These are phyloP conservation scores for Verbena officinalis DNA, from an alignment of 257 asterid genomes.

Conservation along the genomic window DNA sequence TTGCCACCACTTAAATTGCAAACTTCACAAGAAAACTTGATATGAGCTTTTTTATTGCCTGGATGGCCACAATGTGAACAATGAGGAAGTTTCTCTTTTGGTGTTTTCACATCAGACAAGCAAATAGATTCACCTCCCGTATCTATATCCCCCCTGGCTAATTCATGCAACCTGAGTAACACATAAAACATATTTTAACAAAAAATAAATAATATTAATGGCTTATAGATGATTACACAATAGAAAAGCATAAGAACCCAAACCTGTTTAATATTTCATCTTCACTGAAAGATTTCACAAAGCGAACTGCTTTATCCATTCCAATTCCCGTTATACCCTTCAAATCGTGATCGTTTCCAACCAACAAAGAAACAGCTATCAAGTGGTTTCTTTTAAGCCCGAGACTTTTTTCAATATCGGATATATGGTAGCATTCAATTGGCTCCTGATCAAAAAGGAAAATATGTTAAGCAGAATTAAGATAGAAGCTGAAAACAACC, in stretches of 20 bases:
- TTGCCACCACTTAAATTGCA: slow-evolving; percentile 58
- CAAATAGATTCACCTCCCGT: slow-evolving; percentile 34
- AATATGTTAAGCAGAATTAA: too few species aligned
- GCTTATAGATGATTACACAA: slow-evolving; percentile 10
- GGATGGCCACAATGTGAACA: slow-evolving; percentile 97
- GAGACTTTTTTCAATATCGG: slow-evolving; percentile 84
- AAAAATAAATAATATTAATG: neutral
- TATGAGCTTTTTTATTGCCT: slow-evolving; percentile 82
- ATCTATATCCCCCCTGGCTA: slow-evolving; percentile 52
- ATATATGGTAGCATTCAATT: slow-evolving; percentile 76
- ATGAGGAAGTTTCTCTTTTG: slow-evolving; percentile 61
- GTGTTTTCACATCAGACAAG: slow-evolving; percentile 43
- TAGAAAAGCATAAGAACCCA: slow-evolving; percentile 8
- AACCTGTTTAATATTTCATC: slow-evolving; percentile 75
- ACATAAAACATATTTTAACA: slow-evolving; percentile 8
- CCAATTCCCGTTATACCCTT: slow-evolving; percentile 85
- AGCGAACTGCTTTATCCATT: slow-evolving; percentile 78
- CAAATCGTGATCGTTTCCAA: slow-evolving; percentile 87
- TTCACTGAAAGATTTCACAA: slow-evolving; percentile 72
- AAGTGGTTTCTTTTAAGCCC: slow-evolving; percentile 81
- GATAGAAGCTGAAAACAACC: too few species aligned
- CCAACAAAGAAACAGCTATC: slow-evolving; percentile 87
- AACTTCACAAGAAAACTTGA: slow-evolving; percentile 62
- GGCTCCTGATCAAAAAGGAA: slow-evolving; percentile 83
- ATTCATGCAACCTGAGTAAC: slow-evolving; percentile 62